Conservation (phyloP, 495 filamentous ascomycete genomes). For the Aspergillus hancockii region DNA sequence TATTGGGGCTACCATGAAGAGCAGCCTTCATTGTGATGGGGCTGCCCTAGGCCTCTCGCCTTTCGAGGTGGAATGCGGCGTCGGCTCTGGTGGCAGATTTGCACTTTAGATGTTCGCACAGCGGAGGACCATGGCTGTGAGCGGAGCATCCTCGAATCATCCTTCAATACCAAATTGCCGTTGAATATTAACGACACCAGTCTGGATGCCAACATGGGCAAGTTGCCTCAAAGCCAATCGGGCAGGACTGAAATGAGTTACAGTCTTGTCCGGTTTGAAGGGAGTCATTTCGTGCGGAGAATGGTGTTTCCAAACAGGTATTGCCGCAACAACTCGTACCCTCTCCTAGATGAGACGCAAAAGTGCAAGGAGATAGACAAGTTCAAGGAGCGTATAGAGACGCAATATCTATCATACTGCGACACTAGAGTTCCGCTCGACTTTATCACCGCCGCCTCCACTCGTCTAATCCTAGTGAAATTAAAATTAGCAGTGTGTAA, state of each 20-base stretch:
- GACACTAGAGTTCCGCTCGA: conserved; percentile 59
- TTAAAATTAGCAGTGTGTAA: conserved; percentile 59
- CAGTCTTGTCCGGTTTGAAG: conserved; percentile 61
- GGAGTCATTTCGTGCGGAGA: conserved; percentile 37
- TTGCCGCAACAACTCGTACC: conserved; percentile 20
- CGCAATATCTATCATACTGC: conserved; percentile 59
- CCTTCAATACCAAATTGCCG: conserved; percentile 64
- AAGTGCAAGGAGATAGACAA: conserved; percentile 58
- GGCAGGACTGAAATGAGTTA: conserved; percentile 78
- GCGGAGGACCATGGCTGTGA: conserved; percentile 74
- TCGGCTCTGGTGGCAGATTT: conserved; percentile 75
- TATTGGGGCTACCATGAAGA: conserved; percentile 67
- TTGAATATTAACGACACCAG: conserved; percentile 71
- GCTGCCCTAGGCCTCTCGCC: conserved; percentile 56
- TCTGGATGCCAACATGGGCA: conserved; percentile 58
- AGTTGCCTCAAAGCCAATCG: conserved; percentile 47
- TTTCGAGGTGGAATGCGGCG: conserved; percentile 77
- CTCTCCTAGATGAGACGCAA: conserved; percentile 30
- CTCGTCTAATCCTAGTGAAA: conserved; percentile 64
- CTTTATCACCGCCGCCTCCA: conserved; percentile 66
- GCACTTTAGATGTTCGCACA: conserved; percentile 65
- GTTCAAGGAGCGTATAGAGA: conserved; percentile 58
- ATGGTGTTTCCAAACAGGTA: conserved; percentile 29
- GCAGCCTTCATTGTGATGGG: conserved; percentile 67
- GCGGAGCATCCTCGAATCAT: conserved; percentile 58